A percentile compares a stretch with the other conserved stretches of the same genome.
phyloP scores from a whole-genome alignment of 2,329 filamentous ascomycete species.

The Talaromyces sp. region DNA sequence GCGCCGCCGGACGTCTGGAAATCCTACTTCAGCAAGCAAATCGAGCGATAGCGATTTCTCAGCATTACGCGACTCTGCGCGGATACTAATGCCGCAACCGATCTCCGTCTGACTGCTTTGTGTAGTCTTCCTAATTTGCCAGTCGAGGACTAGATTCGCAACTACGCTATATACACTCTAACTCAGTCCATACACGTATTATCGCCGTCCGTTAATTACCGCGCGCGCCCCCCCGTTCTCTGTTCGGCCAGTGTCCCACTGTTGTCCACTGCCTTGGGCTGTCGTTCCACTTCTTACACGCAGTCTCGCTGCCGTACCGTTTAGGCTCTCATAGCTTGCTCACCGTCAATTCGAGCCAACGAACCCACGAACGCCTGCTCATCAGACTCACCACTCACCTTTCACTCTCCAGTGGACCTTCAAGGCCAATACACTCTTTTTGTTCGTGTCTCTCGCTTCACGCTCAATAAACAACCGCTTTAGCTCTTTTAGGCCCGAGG shows the following conservation, averaged over 20 bases:
- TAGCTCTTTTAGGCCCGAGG: not conserved
- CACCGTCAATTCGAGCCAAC: slow-evolving; percentile 14
- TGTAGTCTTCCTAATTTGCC: not conserved
- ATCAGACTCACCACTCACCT: slow-evolving; percentile 5
- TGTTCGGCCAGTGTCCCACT: not conserved
- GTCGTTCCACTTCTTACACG: slow-evolving; percentile 1
- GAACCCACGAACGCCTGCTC: slow-evolving; percentile 11
- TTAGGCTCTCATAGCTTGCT: slow-evolving; percentile 11
- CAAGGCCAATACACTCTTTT: slow-evolving; percentile 15
- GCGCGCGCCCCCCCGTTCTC: slow-evolving; percentile 3
- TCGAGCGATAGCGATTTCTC: not conserved
- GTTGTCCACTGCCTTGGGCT: slow-evolving; percentile 11
- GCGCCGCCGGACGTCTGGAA: not conserved
- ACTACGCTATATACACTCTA: not conserved
- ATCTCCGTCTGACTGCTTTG: not conserved
- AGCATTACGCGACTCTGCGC: not conserved
- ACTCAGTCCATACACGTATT: not conserved
- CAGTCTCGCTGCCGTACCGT: not conserved
- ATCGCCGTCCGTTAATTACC: slow-evolving; percentile 10
- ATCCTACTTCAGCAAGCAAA: not conserved
- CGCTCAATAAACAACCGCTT: slow-evolving; percentile 3
- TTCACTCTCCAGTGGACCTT: slow-evolving; percentile 9
- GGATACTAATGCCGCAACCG: slow-evolving; percentile 5
- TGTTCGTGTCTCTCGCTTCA: slow-evolving; percentile 9
- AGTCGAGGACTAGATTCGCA: not conserved